Evolutionary conservation across 1,284 basidiomycete species (phyloP).

Genomic region (Gomphus sp.): DNA sequence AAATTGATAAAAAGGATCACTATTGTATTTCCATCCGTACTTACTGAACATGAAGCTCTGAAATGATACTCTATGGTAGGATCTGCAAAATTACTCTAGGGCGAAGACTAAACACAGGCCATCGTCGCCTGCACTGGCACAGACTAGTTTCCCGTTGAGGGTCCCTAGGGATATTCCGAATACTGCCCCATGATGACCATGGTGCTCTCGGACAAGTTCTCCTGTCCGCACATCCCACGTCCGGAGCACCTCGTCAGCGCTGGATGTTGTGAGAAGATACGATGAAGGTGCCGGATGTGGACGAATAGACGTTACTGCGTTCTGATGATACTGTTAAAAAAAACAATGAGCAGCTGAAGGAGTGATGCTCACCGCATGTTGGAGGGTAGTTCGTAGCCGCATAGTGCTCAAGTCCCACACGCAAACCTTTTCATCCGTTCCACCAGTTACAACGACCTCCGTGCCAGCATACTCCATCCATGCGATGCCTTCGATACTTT

Average conservation of each 20-base stretch:
- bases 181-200: constrained; percentile 78
- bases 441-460: constrained; percentile 78
- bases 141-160: constrained; percentile 40
- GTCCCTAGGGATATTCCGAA: constrained; percentile 69
- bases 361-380: constrained; percentile 57
- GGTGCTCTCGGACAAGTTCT: constrained; percentile 67
- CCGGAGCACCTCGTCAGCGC: constrained; percentile 77
- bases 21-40: no score
- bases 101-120: constrained; percentile 74
- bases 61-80: not conserved
- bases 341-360: constrained; percentile 13
- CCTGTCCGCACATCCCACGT: constrained; percentile 94
- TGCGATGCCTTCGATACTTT: constrained; percentile 83
- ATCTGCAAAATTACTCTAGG: constrained; percentile 35
- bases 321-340: constrained; percentile 34
- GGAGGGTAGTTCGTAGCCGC: constrained; percentile 68
- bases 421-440: constrained; percentile 89
- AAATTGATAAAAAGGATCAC: no score
- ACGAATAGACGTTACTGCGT: constrained; percentile 78
- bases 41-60: no score
- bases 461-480: constrained; percentile 74
- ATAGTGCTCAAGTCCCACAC: constrained; percentile 91
- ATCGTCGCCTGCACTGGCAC: constrained; percentile 83
- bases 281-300: constrained; percentile 64
- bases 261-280: constrained; percentile 74